Evolutionary conservation across 306 rosid genomes (phyloP), one percentile per base, ranked within the genome.

Genomic region (Vigna hirtella): DNA sequence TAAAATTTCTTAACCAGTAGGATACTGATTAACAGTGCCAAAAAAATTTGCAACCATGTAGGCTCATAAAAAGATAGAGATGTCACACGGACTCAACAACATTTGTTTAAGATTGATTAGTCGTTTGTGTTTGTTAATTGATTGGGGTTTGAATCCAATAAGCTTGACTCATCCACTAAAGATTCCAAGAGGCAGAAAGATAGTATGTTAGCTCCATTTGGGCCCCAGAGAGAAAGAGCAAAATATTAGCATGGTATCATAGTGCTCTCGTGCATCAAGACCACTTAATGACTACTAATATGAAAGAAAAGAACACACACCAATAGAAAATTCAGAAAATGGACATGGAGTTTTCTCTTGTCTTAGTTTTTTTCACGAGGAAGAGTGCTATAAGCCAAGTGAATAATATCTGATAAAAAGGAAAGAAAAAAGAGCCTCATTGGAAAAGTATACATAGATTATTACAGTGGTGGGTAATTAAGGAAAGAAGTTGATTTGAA

Each of bases 151-250:
- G 83, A 83, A 75, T 74, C 86, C 48, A 85, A 75, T 83, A 81
- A 76, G 91, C 85, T 90, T 92, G 97, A 91, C 94, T 90, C 81
- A 66, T 90, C 95, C 94, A 92, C 97, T 90, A 73, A 79, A 79
- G 55, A 70, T 72, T 82, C 78, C 74, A 79, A 75, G 83, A 72
- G 72, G 82, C 85, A 70, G 78, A 86, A 84, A 84, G 82, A 75
- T 67, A 34, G 16, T 45, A 20, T 64, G 83, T 83, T 80, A 73
- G 80, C 79, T 83, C 73, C 88, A 66, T 75, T 79, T 76, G 86
- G 87, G 83, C 62, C 91, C 91, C 88, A 82, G 57, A 51, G 62
- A 81, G 61, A 57, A 72, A 34, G 45, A 34, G 16, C 77, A 79
- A 70, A 59, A 59, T 71, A 58, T 56, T 78, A 68, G 68, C 86